Percentiles rank a stretch among this genome's conserved stretches.
Conservation (phyloP, 306 rosid species). For the Casuarina glauca region DNA sequence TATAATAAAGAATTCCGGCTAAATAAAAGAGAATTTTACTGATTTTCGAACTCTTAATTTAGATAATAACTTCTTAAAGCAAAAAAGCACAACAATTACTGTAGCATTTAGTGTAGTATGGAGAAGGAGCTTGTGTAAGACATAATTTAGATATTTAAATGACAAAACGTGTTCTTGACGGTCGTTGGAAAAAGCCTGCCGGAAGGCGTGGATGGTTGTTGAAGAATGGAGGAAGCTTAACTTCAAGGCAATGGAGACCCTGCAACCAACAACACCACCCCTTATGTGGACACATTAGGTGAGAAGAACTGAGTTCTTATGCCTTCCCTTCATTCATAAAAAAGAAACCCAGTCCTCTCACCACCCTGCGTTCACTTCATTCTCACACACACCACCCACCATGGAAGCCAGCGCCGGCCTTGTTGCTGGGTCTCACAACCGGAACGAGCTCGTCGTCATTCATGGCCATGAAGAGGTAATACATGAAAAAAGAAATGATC, state of each 20-base stretch:
- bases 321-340: constrained; percentile 29
- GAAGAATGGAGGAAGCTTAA: constrained; percentile 70
- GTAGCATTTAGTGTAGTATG: no score
- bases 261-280: constrained; percentile 69
- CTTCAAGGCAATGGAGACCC: constrained; percentile 88
- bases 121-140: no score
- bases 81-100: no score
- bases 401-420: constrained; percentile 87
- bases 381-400: constrained; percentile 13
- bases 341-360: constrained; percentile 20
- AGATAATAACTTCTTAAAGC: no score
- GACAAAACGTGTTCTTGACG: not conserved
- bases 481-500: constrained; percentile 4
- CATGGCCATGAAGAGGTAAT: constrained; percentile 84
- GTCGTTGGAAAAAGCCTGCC: constrained; percentile 31
- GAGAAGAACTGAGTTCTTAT: constrained; percentile 23
- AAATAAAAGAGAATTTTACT: no score
- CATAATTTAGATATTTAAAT: no score
- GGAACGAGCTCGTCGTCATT: constrained; percentile 86
- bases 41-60: no score
- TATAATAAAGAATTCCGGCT: no score
- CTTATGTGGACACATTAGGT: constrained; percentile 50
- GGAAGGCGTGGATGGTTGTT: constrained; percentile 35
- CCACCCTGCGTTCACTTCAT: not conserved
- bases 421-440: constrained; percentile 86